Evolutionary conservation across 371 early-diverging fungal genomes (phyloP).

Genomic region (Rhizopus stolonifer): DNA sequence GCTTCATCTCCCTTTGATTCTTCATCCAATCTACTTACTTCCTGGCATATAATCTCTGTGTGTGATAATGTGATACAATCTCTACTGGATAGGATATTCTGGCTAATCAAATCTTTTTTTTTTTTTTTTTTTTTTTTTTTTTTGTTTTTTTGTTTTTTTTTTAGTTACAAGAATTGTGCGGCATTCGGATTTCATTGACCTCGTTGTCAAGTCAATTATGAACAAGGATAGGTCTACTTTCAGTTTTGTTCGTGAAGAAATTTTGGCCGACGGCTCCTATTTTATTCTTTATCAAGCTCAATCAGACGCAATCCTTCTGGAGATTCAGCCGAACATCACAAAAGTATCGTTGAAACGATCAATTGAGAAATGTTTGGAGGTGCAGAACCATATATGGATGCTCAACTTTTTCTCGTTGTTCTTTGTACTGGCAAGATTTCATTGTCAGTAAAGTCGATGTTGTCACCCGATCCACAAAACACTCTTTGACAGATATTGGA

Average conservation of each 20-base stretch:
- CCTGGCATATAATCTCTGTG: constrained; percentile 28
- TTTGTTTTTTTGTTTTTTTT: constrained; percentile 5
- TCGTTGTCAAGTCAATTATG: constrained; percentile 11
- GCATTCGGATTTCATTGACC: constrained; percentile 1
- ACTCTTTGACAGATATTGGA: constrained; percentile 2
- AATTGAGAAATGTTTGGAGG: constrained; percentile 13
- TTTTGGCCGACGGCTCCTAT: constrained; percentile 7
- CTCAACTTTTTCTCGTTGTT: constrained; percentile 12
- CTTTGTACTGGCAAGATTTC: constrained; percentile 11
- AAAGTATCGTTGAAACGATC: constrained; percentile 7
- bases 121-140: too few relatives aligned
- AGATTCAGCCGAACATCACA: constrained; percentile 9
- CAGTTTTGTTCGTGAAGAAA: constrained; percentile 13
- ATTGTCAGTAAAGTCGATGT: constrained; percentile 7
- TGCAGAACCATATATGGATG: background rate
- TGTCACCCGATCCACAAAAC: constrained; percentile 3
- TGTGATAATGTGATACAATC: constrained; percentile 24
- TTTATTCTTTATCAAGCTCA: constrained; percentile 15
- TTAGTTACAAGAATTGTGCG: constrained; percentile 10
- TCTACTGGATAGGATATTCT: constrained; percentile 3
- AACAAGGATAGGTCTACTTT: constrained; percentile 12
- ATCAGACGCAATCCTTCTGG: constrained; percentile 11
- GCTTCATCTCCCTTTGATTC: constrained; percentile 27
- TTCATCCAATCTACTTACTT: background rate
- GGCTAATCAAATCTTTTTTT: too few relatives aligned